Conservation (phyloP, 768 basidiomycete species). For the Termitomyces sp. region DNA sequence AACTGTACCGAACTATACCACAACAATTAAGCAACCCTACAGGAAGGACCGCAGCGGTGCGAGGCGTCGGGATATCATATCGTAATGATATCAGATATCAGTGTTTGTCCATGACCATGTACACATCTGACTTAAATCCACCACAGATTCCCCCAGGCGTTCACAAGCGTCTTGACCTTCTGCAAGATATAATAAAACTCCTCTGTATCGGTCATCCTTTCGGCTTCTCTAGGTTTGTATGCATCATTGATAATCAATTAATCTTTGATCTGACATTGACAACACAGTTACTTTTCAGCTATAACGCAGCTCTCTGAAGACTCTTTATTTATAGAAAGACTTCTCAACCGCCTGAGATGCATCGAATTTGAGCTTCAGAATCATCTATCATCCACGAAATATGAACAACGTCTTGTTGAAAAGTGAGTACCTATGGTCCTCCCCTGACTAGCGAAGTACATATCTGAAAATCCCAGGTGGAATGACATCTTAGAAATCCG, state of each 20-base stretch:
- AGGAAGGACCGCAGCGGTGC: too few relatives aligned
- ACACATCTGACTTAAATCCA: neutral
- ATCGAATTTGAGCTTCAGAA: constrained; percentile 31
- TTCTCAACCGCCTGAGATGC: constrained; percentile 24
- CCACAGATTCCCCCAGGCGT: neutral
- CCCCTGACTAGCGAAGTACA: neutral
- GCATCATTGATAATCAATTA: neutral
- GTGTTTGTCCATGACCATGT: neutral
- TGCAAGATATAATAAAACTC: neutral
- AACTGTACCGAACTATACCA: too few relatives aligned
- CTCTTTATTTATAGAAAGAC: constrained; percentile 23
- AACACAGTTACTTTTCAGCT: constrained; percentile 30
- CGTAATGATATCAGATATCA: too few relatives aligned
- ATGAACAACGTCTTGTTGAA: constrained; percentile 30
- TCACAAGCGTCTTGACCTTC: constrained; percentile 1
- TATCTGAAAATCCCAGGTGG: constrained; percentile 25
- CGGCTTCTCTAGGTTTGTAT: constrained; percentile 5
- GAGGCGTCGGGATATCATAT: too few relatives aligned
- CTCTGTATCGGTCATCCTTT: constrained; percentile 3
- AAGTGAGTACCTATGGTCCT: constrained; percentile 23
- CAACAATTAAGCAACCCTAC: too few relatives aligned
- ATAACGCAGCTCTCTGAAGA: constrained; percentile 27
- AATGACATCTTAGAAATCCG: constrained; percentile 21
- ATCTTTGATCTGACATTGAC: neutral
- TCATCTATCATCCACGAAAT: constrained; percentile 26